These are phyloP conservation scores for Cryptosporidium felis DNA, from an alignment of 169 alveolate species.

Conservation along the genomic window DNA sequence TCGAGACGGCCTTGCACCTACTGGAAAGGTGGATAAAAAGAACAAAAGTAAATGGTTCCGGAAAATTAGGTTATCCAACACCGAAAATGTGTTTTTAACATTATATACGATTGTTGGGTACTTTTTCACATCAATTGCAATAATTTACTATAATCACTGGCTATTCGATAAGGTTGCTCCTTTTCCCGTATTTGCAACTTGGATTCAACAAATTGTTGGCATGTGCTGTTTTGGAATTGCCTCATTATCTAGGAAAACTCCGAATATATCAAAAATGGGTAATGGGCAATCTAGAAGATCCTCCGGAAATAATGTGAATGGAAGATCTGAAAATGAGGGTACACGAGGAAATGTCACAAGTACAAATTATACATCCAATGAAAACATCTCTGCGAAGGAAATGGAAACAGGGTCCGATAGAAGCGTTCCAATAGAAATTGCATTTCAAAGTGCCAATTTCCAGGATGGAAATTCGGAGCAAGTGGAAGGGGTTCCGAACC, in stretches of 20 bases:
- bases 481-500: not conserved
- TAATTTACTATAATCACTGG: constrained; percentile 62
- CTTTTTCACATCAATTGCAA: constrained; percentile 64
- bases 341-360: not conserved
- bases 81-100: constrained; percentile 26
- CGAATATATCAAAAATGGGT: constrained; percentile 11
- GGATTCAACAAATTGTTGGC: constrained; percentile 69
- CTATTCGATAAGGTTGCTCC: constrained; percentile 64
- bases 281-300: not conserved
- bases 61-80: constrained; percentile 24
- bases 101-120: constrained; percentile 51
- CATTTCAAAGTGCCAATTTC: not conserved
- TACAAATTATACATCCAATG: constrained; percentile 43
- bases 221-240: constrained; percentile 49
- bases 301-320: not conserved
- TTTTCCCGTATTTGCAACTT: constrained; percentile 68
- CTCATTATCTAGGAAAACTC: constrained; percentile 28
- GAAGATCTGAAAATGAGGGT: not conserved
- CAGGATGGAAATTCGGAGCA: not conserved
- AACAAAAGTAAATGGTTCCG: not conserved
- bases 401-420: not conserved
- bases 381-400: constrained; percentile 10
- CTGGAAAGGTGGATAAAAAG: not conserved
- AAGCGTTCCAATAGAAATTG: constrained; percentile 8
- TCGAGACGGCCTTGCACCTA: not conserved